Evolutionary conservation across 805 yeast genomes (phyloP), one percentile per base, ranked within the genome.

Genomic region (Metschnikowia similis): DNA sequence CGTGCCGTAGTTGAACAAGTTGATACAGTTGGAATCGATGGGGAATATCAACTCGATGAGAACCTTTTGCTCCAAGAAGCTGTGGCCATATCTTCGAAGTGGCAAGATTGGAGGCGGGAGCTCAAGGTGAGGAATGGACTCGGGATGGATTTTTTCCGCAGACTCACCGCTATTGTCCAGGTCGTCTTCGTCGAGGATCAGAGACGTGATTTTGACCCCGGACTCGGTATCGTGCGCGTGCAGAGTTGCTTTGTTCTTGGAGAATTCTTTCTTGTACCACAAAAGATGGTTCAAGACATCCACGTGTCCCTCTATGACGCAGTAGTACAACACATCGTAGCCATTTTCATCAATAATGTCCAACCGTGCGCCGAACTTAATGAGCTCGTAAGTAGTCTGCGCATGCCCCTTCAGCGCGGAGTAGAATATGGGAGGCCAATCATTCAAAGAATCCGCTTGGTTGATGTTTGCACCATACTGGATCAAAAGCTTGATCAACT

Each of bases 31-130:
- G 47, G 57, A 64, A 45, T 71, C 73, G 34, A 74, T 69, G 40
- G 83, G 82, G 59, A 90, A 84, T 2, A 80, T 77, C 39, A 94
- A 70, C 63, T 91, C 96, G 30, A 94, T 77, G 54, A 90, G 82
- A 4, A 89, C 89, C 65, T 89, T 89, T 64, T 87, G 88, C 63
- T 94, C 98, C 61, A 94, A 70, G 71, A 90, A 94, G 65, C 89
- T 94, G 67, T 94, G 99, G 13, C 99, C 99, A 64, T 94, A 94
- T 59, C 96, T 81, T 60, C 97, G 78, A 48, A 94, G 71, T 0
- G 99, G 99, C 45, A 94, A 82, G 48, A 94, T 89, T 3, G 99
- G 99, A 1, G 99, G 99, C 0, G 99, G 99, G 50, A 94, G 74
- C 21, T 90, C 82, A 44, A 94, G 77, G 59, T 89, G 96, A 0